These are phyloP conservation scores for Pythium dissimile DNA, from an alignment of 352 stramenopile genomes.

Conservation along the genomic window DNA sequence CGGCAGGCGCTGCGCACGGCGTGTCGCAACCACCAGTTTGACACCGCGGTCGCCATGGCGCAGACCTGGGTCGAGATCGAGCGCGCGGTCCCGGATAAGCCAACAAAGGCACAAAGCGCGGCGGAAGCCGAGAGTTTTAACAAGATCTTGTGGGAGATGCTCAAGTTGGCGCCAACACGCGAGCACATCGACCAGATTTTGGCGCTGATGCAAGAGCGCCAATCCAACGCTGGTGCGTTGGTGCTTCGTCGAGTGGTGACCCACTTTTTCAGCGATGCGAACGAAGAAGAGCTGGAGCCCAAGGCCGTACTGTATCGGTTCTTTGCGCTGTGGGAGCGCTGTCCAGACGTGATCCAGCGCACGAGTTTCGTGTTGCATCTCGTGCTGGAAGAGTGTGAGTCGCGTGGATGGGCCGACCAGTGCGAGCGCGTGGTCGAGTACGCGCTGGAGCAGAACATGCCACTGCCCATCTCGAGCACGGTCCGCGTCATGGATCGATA, in stretches of 20 bases:
- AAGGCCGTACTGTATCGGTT: constrained; percentile 11
- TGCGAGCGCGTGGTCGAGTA: constrained; percentile 11
- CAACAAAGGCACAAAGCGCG: neutral
- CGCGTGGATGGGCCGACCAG: constrained; percentile 3
- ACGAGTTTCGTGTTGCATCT: constrained; percentile 12
- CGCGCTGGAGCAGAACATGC: neutral
- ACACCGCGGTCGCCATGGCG: constrained; percentile 40
- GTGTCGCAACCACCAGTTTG: constrained; percentile 26
- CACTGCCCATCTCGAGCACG: neutral
- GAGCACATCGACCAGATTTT: constrained; percentile 35
- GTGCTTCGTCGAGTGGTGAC: constrained; percentile 31
- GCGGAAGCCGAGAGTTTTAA: constrained; percentile 33
- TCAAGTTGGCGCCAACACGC: constrained; percentile 34
- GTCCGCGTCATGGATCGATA: constrained; percentile 5
- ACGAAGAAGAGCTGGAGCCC: constrained; percentile 7
- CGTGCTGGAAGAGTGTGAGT: constrained; percentile 7
- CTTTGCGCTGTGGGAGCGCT: constrained; percentile 8
- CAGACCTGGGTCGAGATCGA: constrained; percentile 14
- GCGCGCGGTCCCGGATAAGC: neutral
- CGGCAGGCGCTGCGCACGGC: constrained; percentile 36
- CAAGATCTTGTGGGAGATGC: constrained; percentile 51
- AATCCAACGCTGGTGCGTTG: constrained; percentile 27
- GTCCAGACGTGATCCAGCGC: constrained; percentile 2
- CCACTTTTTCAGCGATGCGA: constrained; percentile 12
- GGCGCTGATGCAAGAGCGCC: constrained; percentile 35